Evolutionary conservation across 2,329 filamentous ascomycete genomes (phyloP).

Genomic region (Trichoderma guizhouense): DNA sequence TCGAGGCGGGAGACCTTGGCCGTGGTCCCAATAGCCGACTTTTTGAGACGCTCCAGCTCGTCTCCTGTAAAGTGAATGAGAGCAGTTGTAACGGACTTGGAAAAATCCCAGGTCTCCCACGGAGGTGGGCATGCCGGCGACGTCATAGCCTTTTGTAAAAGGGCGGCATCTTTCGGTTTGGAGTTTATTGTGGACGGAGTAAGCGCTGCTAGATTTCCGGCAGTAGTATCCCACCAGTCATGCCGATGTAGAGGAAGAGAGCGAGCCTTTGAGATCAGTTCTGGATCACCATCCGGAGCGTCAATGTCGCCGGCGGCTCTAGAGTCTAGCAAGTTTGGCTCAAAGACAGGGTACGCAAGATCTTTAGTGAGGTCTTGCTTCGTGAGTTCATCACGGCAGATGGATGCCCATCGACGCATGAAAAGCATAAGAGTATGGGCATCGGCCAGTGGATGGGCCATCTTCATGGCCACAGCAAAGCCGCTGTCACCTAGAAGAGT

Average conservation of each 20-base stretch:
- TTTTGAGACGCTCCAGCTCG: not conserved
- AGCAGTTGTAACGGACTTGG: not conserved
- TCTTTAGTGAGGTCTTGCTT: not conserved
- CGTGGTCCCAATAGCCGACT: not conserved
- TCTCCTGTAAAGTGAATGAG: not conserved
- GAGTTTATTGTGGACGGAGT: not conserved
- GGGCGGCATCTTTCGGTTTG: not conserved
- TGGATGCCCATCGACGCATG: not conserved
- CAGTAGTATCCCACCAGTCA: not conserved
- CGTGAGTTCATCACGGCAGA: not conserved
- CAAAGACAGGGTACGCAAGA: not conserved
- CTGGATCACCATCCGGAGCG: not conserved
- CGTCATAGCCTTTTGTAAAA: not conserved
- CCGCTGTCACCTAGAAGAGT: not conserved
- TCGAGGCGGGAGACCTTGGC: not conserved
- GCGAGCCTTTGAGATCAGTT: not conserved
- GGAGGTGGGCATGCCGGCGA: not conserved
- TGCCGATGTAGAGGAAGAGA: not conserved
- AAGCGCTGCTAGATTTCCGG: not conserved
- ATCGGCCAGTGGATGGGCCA: not conserved
- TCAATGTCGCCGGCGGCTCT: not conserved
- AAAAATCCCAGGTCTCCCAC: not conserved
- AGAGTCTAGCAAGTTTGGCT: not conserved
- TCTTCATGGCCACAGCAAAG: not conserved
- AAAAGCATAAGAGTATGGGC: not conserved